Evolutionary conservation across 805 yeast species (phyloP), one percentile per base, ranked within the genome.

Genomic region (Metschnikowia similis): DNA sequence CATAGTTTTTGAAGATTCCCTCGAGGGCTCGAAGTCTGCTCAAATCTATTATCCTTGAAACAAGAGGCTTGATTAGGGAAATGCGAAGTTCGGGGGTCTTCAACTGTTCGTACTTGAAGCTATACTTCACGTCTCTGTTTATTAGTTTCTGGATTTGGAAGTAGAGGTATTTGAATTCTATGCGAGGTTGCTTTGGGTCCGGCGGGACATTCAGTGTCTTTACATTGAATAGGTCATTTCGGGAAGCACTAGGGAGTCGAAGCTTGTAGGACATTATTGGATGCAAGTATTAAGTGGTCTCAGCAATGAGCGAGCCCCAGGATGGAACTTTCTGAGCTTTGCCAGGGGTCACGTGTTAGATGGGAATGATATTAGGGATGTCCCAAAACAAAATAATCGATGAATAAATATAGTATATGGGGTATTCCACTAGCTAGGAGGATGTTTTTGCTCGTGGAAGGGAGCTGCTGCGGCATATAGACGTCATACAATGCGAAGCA

Each of bases 61-160:
- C 69, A 31, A 80, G 60, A 2, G 84, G 84, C 57, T 74, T 71
- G 35, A 80, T 69, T 26, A 79, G 59, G 2, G 77, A 65, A 13
- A 76, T 54, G 46, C 77, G 70, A 14, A 77, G 70, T 59, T 79
- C 83, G 1, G 83, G 83, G 3, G 79, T 64, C 48, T 72, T 71
- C 48, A 79, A 59, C 59, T 79, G 83, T 51, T 79, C 82, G 52
- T 76, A 76, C 50, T 74, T 76, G 54, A 80, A 64, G 48, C 77
- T 69, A 28, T 77, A 60, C 37, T 66, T 72, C 14, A 80, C 76
- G 43, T 69, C 63, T 32, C 65, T 67, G 52, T 69, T 71, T 14
- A 80, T 61, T 10, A 74, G 63, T 42, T 70, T 76, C 53, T 78
- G 77, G 45, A 75, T 60, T 41, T 53, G 64, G 54, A 70, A 71